A percentile compares a stretch with the other conserved stretches of the same genome.
Conservation (phyloP, 441 rosid genomes). For the Theobroma grandiflorum region DNA sequence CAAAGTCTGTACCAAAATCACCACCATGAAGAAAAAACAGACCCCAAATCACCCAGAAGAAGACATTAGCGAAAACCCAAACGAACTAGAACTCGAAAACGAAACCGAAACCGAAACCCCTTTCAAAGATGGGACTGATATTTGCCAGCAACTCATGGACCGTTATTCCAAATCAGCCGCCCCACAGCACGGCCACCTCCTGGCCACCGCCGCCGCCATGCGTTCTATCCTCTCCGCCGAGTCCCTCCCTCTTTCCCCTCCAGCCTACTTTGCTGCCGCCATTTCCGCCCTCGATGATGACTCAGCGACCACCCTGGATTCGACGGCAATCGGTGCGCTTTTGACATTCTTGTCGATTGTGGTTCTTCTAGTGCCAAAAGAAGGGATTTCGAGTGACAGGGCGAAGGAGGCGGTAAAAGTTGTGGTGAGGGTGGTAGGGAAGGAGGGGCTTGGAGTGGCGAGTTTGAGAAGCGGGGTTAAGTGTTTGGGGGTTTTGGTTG, state of each 20-base stretch:
- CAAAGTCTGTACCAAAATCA: background rate
- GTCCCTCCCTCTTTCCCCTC: conserved; percentile 61
- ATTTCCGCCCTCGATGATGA: conserved; percentile 56
- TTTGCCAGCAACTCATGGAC: conserved; percentile 87
- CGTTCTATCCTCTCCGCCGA: conserved; percentile 81
- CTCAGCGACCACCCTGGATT: conserved; percentile 45
- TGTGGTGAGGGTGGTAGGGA: conserved; percentile 52
- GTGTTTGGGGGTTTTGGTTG: conserved; percentile 72
- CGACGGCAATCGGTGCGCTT: conserved; percentile 72
- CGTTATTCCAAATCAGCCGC: conserved; percentile 89
- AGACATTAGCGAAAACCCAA: background rate
- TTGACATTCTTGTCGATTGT: conserved; percentile 72
- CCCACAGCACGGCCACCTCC: conserved; percentile 86
- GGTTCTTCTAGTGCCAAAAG: conserved; percentile 56
- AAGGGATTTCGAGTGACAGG: conserved; percentile 54
- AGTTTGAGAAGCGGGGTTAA: conserved; percentile 77
- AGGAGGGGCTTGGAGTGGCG: conserved; percentile 66
- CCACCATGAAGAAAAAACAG: conserved; percentile 27
- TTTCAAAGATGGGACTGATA: conserved; percentile 58
- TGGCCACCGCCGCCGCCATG: conserved; percentile 88
- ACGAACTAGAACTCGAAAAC: conserved; percentile 18
- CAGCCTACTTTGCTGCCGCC: conserved; percentile 84
- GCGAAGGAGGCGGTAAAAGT: conserved; percentile 75
- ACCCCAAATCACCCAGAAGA: conserved; percentile 9
- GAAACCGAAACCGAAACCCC: conserved; percentile 43